These are phyloP conservation scores for Trichoderma gamsii DNA, from an alignment of 495 filamentous ascomycete genomes.

Conservation along the genomic window DNA sequence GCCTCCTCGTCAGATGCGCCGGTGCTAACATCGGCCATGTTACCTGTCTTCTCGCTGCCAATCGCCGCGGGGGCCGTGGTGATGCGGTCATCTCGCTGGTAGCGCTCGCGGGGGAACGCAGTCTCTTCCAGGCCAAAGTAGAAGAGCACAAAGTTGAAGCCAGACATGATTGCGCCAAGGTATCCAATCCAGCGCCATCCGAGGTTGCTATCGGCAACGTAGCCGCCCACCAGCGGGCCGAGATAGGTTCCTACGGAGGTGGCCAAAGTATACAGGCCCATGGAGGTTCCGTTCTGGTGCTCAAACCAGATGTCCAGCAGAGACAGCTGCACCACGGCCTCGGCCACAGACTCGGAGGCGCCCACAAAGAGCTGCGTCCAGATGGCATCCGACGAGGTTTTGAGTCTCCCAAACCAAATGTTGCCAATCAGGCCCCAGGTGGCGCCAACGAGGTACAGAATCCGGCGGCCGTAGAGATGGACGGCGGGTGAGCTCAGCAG, in stretches of 20 bases:
- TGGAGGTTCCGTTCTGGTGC: slow-evolving; percentile 7
- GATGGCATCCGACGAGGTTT: not conserved
- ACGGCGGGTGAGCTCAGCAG: not conserved
- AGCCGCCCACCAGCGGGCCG: not conserved
- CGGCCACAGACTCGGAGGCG: slow-evolving; percentile 1
- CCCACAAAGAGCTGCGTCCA: slow-evolving; percentile 8
- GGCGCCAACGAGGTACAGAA: slow-evolving; percentile 2
- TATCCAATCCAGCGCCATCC: slow-evolving; percentile 12
- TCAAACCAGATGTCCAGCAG: slow-evolving; percentile 7
- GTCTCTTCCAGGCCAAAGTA: slow-evolving; percentile 9
- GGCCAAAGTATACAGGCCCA: slow-evolving; percentile 6
- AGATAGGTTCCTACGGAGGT: slow-evolving; percentile 7
- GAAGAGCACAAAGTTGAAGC: slow-evolving; percentile 7
- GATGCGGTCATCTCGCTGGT: not conserved
- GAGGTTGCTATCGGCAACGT: not conserved
- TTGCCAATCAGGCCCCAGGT: not conserved
- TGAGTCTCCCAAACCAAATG: not conserved
- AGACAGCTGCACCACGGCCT: slow-evolving; percentile 5
- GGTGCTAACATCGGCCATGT: not conserved
- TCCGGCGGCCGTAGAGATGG: slow-evolving; percentile 1
- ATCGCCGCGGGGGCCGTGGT: not conserved
- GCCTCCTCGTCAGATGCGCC: not conserved
- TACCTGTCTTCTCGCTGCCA: not conserved
- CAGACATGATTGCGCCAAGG: slow-evolving; percentile 5
- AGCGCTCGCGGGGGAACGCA: not conserved